Evolutionary conservation across 192 early-diverging fungal genomes (phyloP).

Genomic region (Coemansia sp.): DNA sequence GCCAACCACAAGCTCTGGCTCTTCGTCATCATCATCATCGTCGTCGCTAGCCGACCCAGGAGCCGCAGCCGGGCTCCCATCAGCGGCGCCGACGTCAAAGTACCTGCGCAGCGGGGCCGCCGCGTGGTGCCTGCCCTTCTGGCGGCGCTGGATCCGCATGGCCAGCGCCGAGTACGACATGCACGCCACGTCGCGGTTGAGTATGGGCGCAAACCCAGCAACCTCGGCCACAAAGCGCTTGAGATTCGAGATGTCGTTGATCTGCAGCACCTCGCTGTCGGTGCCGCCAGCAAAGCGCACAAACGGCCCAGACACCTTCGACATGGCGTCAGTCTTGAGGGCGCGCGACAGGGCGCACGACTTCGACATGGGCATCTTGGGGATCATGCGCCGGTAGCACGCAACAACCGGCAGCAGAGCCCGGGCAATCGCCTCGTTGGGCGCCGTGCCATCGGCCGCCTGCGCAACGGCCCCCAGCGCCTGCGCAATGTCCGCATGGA

Average conservation of each 20-base stretch:
- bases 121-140: not conserved
- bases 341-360: not conserved
- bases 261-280: not conserved
- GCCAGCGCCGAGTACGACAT: slow-evolving; percentile 1
- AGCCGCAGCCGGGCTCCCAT: not conserved
- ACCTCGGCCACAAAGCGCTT: not conserved
- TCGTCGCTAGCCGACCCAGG: not conserved
- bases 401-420: slow-evolving; percentile 21
- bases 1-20: not conserved
- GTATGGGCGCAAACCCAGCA: slow-evolving; percentile 16
- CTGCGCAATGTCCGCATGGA: slow-evolving; percentile 6
- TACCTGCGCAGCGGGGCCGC: slow-evolving; percentile 5
- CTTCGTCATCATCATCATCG: slow-evolving; percentile 2
- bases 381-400: slow-evolving; percentile 5
- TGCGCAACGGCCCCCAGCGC: slow-evolving; percentile 1
- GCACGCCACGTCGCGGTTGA: slow-evolving; percentile 19
- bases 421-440: slow-evolving; percentile 6
- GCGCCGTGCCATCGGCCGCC: not conserved
- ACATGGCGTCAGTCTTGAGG: not conserved
- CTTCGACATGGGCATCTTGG: not conserved
- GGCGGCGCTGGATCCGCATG: not conserved
- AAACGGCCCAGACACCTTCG: not conserved
- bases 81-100: slow-evolving; percentile 4
- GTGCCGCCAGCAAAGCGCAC: not conserved
- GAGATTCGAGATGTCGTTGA: not conserved